A percentile compares a stretch with the other conserved stretches of the same genome.
Evolutionary conservation across 2,329 filamentous ascomycete species (phyloP).

Genomic region (Cercospora janseana): DNA sequence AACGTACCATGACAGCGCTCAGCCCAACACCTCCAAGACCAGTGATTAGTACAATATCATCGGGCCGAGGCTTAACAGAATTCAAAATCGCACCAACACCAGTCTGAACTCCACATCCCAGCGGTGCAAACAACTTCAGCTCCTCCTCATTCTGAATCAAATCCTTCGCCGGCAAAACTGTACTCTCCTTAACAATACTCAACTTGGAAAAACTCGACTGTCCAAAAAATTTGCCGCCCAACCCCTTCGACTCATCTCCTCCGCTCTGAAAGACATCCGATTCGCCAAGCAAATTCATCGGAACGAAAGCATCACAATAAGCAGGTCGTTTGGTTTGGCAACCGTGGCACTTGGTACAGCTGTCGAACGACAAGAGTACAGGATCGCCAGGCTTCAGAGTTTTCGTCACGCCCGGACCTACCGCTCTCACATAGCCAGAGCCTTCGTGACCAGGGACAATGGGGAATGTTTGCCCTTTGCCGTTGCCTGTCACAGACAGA

Average conservation of each 20-base stretch:
- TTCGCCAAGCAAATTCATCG: conserved; percentile 25
- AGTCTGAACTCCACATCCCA: conserved; percentile 34
- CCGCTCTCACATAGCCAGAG: conserved; percentile 46
- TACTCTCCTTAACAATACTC: conserved; percentile 28
- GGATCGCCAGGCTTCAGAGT: conserved; percentile 27
- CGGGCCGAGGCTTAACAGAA: conserved; percentile 24
- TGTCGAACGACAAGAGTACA: conserved; percentile 28
- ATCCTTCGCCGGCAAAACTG: conserved; percentile 25
- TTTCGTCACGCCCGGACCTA: conserved; percentile 40
- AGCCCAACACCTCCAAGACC: conserved; percentile 31
- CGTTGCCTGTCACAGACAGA: conserved; percentile 22
- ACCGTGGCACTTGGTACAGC: conserved; percentile 24
- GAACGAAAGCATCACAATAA: conserved; percentile 28
- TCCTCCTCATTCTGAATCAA: conserved; percentile 28
- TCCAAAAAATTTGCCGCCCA: conserved; percentile 32
- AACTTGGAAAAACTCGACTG: conserved; percentile 30
- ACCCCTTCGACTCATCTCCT: conserved; percentile 11
- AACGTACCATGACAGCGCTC: conserved; percentile 40
- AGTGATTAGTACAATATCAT: conserved; percentile 28
- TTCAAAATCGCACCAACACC: conserved; percentile 31
- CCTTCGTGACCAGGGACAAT: conserved; percentile 31
- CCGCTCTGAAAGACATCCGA: conserved; percentile 24
- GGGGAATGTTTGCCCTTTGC: conserved; percentile 27
- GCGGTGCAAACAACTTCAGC: conserved; percentile 27
- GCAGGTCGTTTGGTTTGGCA: conserved; percentile 24